These are phyloP conservation scores for Neurospora tetrasperma DNA, from an alignment of 495 filamentous ascomycete species.

Conservation along the genomic window DNA sequence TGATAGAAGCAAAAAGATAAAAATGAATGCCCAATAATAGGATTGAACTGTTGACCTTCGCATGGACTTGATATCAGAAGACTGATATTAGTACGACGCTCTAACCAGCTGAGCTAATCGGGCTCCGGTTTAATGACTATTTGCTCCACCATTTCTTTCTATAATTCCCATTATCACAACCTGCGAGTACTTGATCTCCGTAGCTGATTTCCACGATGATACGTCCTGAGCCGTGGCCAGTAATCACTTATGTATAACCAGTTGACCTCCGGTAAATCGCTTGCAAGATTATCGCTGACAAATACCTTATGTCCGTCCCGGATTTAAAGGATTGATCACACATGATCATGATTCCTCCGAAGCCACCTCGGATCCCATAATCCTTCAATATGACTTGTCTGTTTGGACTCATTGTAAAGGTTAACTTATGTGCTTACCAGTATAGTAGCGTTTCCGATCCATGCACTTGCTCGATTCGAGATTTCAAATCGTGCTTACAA, in stretches of 20 bases:
- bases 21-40: too few species aligned
- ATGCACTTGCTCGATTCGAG: background rate
- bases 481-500: background rate
- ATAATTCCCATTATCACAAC: too few species aligned
- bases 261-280: background rate
- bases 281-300: background rate
- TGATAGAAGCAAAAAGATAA: too few species aligned
- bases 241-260: background rate
- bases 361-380: background rate
- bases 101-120: too few species aligned
- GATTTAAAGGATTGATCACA: background rate
- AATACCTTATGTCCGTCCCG: background rate
- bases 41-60: too few species aligned
- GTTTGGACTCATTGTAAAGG: background rate
- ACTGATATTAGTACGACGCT: too few species aligned
- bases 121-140: too few species aligned
- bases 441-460: background rate
- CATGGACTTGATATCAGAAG: too few species aligned
- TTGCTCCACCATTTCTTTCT: too few species aligned
- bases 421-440: background rate
- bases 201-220: background rate
- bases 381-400: background rate
- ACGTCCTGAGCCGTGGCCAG: too few species aligned
- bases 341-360: background rate
- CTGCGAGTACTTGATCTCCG: too few species aligned